A percentile compares a stretch with the other conserved stretches of the same genome.
phyloP scores from a whole-genome alignment of 83 land plant species.

The Picea mariana region DNA sequence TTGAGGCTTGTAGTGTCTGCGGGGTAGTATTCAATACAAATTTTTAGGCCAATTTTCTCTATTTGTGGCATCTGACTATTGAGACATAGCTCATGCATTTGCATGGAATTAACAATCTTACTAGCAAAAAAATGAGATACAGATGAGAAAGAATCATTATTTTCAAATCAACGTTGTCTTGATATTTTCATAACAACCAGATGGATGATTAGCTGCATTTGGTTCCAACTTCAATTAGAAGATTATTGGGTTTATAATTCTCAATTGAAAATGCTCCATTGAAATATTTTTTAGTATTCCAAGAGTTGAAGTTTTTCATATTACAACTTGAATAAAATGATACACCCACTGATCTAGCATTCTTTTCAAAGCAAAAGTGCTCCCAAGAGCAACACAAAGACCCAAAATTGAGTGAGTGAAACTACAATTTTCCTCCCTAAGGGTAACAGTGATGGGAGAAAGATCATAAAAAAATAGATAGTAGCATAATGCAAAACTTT shows the following conservation, averaged over 20 bases:
- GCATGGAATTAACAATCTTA: too few species aligned
- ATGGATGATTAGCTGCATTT: not conserved
- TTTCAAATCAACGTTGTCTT: not conserved
- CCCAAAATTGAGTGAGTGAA: constrained; percentile 94
- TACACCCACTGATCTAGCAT: constrained; percentile 92
- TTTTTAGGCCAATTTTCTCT: too few species aligned
- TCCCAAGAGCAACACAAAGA: constrained; percentile 96
- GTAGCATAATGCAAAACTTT: constrained; percentile 12
- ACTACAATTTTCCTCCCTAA: constrained; percentile 88
- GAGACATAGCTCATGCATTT: too few species aligned
- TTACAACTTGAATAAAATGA: constrained; percentile 56
- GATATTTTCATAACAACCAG: too few species aligned
- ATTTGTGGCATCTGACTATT: too few species aligned
- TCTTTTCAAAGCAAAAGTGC: constrained; percentile 97
- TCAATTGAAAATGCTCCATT: not conserved
- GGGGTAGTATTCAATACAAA: too few species aligned
- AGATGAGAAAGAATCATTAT: too few species aligned
- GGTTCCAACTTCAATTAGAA: constrained; percentile 54
- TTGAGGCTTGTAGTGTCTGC: too few species aligned
- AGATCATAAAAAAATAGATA: constrained; percentile 97
- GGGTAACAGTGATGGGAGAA: constrained; percentile 96
- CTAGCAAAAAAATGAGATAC: too few species aligned
- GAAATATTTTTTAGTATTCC: not conserved
- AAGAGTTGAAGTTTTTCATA: constrained; percentile 10
- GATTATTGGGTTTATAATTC: too few species aligned